Evolutionary conservation across 441 rosid species (phyloP), one percentile per base, ranked within the genome.

Genomic region (Populus trichocarpa): DNA sequence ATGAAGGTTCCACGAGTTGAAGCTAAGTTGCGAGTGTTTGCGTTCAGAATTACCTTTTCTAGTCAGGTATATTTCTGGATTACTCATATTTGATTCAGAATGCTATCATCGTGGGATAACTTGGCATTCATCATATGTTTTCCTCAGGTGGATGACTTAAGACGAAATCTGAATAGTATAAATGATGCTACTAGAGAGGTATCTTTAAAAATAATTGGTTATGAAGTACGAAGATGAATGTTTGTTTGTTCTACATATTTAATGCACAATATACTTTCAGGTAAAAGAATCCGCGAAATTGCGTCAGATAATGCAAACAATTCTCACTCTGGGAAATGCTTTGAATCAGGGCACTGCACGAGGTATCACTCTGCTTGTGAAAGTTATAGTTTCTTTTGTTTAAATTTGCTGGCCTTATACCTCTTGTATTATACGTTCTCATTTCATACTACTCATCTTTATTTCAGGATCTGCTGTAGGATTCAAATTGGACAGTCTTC

Each of bases 281-380:
- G 98, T 96, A 69, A 96, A 93, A 84, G 96, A 96, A 71, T 94
- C 99, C 1, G 86, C 77, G 18, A 96, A 96, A 83, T 80, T 96
- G 85, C 98, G 98, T 66, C 99, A 94, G 88, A 86, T 96, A 88
- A 96, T 96, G 99, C 98, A 93, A 85, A 96, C 98, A 65, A 90
- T 96, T 77, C 89, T 96, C 79, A 94, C 98, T 71, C 76, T 96
- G 77, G 97, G 99, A 79, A 96, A 96, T 88, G 99, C 99, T 85
- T 81, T 96, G 83, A 96, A 96, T 86, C 99, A 96, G 77, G 99
- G 99, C 84, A 96, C 99, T 63, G 97, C 96, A 20, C 86, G 99
- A 89, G 99, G 99, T 96, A 79, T 71, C 32, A 77, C 67, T 40
- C 67, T 68, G 40, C 61, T 76, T 30, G 66, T 74, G 71, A 40